Evolutionary conservation across 176 grass and related monocot genomes (phyloP).

Genomic region (Oryza glumipatula): DNA sequence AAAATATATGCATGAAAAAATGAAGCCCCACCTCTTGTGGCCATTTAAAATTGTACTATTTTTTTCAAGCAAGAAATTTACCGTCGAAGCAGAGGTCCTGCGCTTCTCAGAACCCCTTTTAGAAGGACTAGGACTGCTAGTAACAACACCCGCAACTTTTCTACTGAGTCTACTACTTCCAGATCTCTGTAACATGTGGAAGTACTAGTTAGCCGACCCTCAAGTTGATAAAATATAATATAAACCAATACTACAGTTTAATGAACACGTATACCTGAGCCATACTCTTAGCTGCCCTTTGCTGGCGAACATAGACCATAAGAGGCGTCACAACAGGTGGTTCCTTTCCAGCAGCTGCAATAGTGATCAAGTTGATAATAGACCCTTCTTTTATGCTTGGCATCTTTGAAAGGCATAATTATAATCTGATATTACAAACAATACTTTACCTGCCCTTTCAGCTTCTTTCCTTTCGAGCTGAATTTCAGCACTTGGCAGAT

Average conservation of each 20-base stretch:
- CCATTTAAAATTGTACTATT: neutral
- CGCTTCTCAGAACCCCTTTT: conserved; percentile 84
- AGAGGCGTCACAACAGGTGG: conserved; percentile 81
- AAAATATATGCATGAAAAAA: neutral
- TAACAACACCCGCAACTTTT: conserved; percentile 65
- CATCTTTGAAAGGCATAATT: conserved; percentile 28
- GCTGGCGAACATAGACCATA: conserved; percentile 89
- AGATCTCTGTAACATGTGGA: conserved; percentile 62
- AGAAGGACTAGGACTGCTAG: conserved; percentile 63
- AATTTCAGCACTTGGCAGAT: conserved; percentile 98
- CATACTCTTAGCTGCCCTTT: conserved; percentile 88
- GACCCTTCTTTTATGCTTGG: conserved; percentile 17
- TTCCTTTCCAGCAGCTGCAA: conserved; percentile 81
- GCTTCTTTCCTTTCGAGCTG: conserved; percentile 99
- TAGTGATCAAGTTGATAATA: conserved; percentile 22
- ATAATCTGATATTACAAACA: neutral
- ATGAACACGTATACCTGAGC: conserved; percentile 57
- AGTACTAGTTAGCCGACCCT: conserved; percentile 13
- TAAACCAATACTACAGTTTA: neutral
- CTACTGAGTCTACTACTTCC: conserved; percentile 64
- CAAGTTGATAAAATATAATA: conserved; percentile 33
- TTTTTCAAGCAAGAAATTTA: conserved; percentile 44
- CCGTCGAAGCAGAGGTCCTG: conserved; percentile 62
- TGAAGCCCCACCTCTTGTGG: neutral
- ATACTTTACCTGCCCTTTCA: conserved; percentile 80